Conservation (phyloP, 257 asterid species). For the Paulownia fortunei region DNA sequence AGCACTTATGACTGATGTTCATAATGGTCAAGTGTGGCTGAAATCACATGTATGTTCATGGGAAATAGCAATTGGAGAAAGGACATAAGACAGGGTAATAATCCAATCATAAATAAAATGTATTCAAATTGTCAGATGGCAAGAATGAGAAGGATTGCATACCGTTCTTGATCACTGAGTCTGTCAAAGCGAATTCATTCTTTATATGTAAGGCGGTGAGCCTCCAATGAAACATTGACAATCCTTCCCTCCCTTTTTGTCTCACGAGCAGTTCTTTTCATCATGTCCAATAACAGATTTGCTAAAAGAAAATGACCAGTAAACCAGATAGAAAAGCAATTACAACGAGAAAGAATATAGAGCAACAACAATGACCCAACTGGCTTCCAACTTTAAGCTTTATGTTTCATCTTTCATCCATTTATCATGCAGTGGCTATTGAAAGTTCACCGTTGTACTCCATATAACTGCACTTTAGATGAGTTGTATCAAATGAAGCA, state of each 20-base stretch:
- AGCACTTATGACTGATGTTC: too few species aligned
- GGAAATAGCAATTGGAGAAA: too few species aligned
- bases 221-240: conserved; percentile 77
- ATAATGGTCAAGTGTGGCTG: not conserved
- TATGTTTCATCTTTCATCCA: not conserved
- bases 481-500: not conserved
- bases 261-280: conserved; percentile 67
- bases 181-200: conserved; percentile 74
- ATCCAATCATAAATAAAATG: too few species aligned
- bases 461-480: not conserved
- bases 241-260: conserved; percentile 78
- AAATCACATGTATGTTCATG: too few species aligned
- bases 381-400: not conserved
- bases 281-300: conserved; percentile 68
- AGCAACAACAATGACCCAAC: not conserved
- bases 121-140: not conserved
- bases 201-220: conserved; percentile 54
- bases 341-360: not conserved
- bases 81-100: too few species aligned
- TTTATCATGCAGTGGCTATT: not conserved
- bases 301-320: conserved; percentile 88
- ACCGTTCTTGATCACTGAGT: conserved; percentile 67
- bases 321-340: conserved; percentile 17
- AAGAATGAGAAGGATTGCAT: not conserved
- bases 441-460: not conserved